Evolutionary conservation across 306 rosid genomes (phyloP).

Genomic region (Aeschynomene evenia): DNA sequence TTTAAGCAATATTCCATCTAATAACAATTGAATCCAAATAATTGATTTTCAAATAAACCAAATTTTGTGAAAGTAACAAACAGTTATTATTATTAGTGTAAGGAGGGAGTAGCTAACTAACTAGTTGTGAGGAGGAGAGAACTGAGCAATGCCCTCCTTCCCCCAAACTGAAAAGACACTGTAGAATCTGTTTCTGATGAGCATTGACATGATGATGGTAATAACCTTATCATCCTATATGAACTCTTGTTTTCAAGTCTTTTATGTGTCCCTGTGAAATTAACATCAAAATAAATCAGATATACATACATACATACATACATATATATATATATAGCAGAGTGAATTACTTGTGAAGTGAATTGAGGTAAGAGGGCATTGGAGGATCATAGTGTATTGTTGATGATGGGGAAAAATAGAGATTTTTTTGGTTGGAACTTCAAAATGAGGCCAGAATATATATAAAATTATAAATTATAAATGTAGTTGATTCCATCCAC

Average conservation of each 20-base stretch:
- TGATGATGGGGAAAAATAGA: slow-evolving; percentile 52
- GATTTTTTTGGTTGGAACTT: slow-evolving; percentile 34
- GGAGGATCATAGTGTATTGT: slow-evolving; percentile 42
- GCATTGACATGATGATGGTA: slow-evolving; percentile 53
- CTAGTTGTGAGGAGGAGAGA: slow-evolving; percentile 71
- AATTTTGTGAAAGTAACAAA: background rate
- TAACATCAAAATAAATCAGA: slow-evolving; percentile 20
- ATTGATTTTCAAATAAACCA: too few species aligned
- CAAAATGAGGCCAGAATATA: slow-evolving; percentile 17
- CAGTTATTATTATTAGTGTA: too few species aligned
- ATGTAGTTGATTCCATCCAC: slow-evolving; percentile 65
- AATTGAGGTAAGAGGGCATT: slow-evolving; percentile 43
- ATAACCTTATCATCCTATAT: slow-evolving; percentile 28
- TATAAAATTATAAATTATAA: too few species aligned
- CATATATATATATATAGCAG: too few species aligned
- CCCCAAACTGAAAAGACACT: slow-evolving; percentile 47
- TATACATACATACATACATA: too few species aligned
- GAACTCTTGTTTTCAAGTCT: slow-evolving; percentile 38
- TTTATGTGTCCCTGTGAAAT: slow-evolving; percentile 61
- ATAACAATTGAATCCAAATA: too few species aligned
- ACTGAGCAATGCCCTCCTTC: slow-evolving; percentile 70
- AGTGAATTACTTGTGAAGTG: slow-evolving; percentile 48
- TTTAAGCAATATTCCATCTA: background rate
- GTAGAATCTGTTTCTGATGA: slow-evolving; percentile 45
- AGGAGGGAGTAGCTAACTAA: slow-evolving; percentile 30